Base-by-base conservation (phyloP, 164 flowering plant genomes). In the Vitis rotundifolia region DNA sequence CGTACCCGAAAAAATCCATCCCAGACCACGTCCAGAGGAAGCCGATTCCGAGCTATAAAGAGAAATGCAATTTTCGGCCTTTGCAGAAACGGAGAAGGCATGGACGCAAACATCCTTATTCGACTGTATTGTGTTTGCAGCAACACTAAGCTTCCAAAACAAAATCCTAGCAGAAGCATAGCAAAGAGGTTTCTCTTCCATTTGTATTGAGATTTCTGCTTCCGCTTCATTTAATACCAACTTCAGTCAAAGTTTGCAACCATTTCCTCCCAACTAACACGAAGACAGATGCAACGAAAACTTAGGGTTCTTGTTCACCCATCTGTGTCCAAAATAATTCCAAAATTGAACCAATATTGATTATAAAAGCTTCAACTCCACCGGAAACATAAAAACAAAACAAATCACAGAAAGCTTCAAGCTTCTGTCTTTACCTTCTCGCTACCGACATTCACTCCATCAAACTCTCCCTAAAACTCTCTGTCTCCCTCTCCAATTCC, bases 11-110 rank as follows among this genome's bases (percentile, higher is more conserved):
- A 89, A 68, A 92, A 92, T 1, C 79, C 85, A 80, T 94, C 91
- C 98, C 98, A 92, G 54, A 92, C 88, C 56, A 89, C 26, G 37
- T 92, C 97, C 61, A 94, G 67, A 48, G 97, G 86, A 71, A 94
- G 84, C 22, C 97, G 90, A 71, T 94, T 94, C 69, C 98, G 78
- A 0, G 98, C 98, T 2, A 94, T 91, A 72, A 94, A 94, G 11
- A 91, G 80, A 68, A 92, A 92, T 1, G 98, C 97, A 31, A 92
- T 84, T 76, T 92, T 92, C 11, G 91, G 94, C 48, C 56, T 76
- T 48, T 77, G 87, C 58, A 69, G 70, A 11, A 78, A 57, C 6
- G 74, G 80, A 72, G 78, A 76, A 49, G 77, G 74, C 61, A 81
- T 19, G 49, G 78, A 68, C 10, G 76, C 64, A n/a, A 84, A 68